phyloP scores from a whole-genome alignment of 441 rosid genomes.

The Populus tomentosa region DNA sequence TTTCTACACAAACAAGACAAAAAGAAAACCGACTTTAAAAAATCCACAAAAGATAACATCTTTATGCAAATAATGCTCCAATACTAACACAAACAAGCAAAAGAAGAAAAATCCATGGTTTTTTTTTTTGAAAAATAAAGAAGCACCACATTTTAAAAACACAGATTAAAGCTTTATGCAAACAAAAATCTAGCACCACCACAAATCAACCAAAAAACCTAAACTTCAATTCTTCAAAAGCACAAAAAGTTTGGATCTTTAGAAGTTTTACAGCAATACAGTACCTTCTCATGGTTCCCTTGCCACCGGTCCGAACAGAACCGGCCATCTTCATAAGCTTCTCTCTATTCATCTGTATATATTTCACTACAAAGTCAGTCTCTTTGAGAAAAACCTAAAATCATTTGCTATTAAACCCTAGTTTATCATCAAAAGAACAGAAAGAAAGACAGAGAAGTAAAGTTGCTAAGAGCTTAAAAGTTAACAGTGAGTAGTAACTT shows the following conservation, averaged over 20 bases:
- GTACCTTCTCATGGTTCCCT: constrained; percentile 76
- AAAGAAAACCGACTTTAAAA: not conserved
- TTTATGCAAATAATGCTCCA: not conserved
- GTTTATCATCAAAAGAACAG: not conserved
- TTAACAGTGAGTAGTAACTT: not conserved
- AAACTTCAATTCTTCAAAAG: not conserved
- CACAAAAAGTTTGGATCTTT: not conserved
- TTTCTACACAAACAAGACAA: not conserved
- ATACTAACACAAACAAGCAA: not conserved
- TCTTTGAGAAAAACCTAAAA: not conserved
- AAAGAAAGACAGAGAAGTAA: not conserved
- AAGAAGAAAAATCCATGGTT: not conserved
- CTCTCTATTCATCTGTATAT: constrained; percentile 61
- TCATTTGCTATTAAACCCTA: not conserved
- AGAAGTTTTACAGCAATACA: not conserved
- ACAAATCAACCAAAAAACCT: not conserved
- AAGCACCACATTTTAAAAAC: not conserved
- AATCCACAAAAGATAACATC: not conserved
- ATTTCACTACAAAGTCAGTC: not conserved
- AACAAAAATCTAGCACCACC: not conserved
- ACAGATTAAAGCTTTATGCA: not conserved
- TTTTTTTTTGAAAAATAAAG: not conserved
- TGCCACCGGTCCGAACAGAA: constrained; percentile 85
- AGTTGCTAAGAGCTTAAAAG: not conserved
- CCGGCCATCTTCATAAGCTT: constrained; percentile 83